Conservation (phyloP, 179 eudicot species). For the Beta corolliflora region DNA sequence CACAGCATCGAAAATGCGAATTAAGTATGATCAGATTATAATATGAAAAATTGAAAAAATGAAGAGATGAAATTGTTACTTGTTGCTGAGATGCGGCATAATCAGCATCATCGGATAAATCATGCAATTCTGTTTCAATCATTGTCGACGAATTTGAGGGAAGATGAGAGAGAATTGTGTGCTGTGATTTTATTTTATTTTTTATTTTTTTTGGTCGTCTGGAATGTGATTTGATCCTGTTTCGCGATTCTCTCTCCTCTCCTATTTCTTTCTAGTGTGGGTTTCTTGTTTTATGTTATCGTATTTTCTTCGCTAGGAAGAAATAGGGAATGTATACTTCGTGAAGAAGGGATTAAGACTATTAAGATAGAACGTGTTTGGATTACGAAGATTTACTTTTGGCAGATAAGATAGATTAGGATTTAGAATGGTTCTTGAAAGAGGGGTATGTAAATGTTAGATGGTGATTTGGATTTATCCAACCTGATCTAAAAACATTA, state of each 20-base stretch:
- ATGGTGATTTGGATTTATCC: too few relatives aligned
- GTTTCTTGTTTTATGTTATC: not conserved
- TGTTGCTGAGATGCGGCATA: constrained; percentile 86
- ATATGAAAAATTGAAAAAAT: not conserved
- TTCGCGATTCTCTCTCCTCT: constrained; percentile 1
- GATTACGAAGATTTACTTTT: not conserved
- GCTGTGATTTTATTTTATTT: not conserved
- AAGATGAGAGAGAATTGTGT: too few relatives aligned
- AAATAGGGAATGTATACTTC: not conserved
- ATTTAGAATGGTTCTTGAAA: too few relatives aligned
- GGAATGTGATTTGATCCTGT: not conserved
- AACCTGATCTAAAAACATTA: too few relatives aligned
- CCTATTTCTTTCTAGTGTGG: not conserved
- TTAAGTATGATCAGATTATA: constrained; percentile 2
- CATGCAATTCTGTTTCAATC: constrained; percentile 74
- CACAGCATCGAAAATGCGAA: not conserved
- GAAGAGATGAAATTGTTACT: constrained; percentile 36
- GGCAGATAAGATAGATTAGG: too few relatives aligned
- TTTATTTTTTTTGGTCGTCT: not conserved
- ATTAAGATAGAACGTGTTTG: not conserved
- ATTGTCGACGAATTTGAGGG: constrained; percentile 36
- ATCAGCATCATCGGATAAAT: constrained; percentile 90
- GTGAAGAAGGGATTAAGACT: not conserved
- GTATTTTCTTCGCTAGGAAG: not conserved
- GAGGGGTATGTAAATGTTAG: too few relatives aligned